A percentile compares a stretch with the other conserved stretches of the same genome.
These are phyloP conservation scores for Thymus mandschuricus DNA, from an alignment of 257 asterid genomes.

Conservation along the genomic window DNA sequence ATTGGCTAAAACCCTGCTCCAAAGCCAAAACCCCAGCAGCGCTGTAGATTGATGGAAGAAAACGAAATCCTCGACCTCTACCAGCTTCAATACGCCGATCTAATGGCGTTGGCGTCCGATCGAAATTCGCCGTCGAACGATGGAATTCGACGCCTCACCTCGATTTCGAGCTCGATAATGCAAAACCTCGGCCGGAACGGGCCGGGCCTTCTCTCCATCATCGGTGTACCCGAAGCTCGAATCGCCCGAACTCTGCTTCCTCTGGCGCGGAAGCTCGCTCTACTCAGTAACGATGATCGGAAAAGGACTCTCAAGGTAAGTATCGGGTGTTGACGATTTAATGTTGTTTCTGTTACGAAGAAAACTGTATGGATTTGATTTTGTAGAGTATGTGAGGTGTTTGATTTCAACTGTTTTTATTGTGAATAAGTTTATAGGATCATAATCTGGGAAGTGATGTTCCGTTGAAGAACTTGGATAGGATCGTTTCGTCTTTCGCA, in stretches of 20 bases:
- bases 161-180: constrained; percentile 46
- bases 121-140: constrained; percentile 35
- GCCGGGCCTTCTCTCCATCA: constrained; percentile 78
- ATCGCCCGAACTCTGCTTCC: constrained; percentile 61
- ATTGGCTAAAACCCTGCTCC: not conserved
- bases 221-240: constrained; percentile 61
- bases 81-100: constrained; percentile 68
- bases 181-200: constrained; percentile 79
- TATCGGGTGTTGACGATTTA: not conserved
- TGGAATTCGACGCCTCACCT: constrained; percentile 50
- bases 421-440: constrained; percentile 50
- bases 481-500: constrained; percentile 84
- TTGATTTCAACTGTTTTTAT: not conserved
- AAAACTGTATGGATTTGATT: too few relatives aligned
- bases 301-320: constrained; percentile 78
- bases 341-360: constrained; percentile 7
- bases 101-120: constrained; percentile 46
- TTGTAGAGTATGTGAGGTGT: too few relatives aligned
- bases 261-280: constrained; percentile 76
- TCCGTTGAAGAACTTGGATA: constrained; percentile 61
- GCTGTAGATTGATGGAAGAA: constrained; percentile 39
- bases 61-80: constrained; percentile 50
- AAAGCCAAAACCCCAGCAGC: not conserved
- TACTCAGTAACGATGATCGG: constrained; percentile 59
- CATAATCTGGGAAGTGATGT: constrained; percentile 89